Base-by-base conservation (phyloP, 805 yeast species). In the Yarrowia yakushimensis region DNA sequence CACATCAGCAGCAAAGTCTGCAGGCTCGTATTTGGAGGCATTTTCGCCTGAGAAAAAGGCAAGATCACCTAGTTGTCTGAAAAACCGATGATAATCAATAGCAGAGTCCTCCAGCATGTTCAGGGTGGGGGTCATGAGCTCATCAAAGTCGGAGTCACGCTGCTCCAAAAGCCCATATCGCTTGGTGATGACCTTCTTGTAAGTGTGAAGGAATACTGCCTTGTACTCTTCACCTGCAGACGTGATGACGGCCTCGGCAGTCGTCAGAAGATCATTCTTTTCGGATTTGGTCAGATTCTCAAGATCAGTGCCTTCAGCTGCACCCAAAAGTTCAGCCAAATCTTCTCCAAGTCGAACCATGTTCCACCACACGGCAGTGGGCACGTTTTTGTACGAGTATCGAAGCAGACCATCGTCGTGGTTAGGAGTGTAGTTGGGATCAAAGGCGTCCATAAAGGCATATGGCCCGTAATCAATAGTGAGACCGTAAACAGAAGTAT, bases 401-500 rank as follows among this genome's bases (percentile, higher is more conserved):
- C 97, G 78, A 17, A 77, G 71, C 54, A 77, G 75, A 43, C 79
- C 81, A 73, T 94, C 99, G 70, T 91, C 97, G 63, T 90, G 90
- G 71, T 94, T 93, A 1, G 98, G 93, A 0, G 97, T 88, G 70
- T 81, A 93, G 54, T 80, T 73, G 15, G 96, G 92, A 69, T 90
- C 85, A 71, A 86, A 93, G 48, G 81, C 82, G 70, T 92, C 97
- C 87, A 92, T 81, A 65, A 91, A 87, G 18, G 96, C 88, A 75
- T 89, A 94, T 0, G 99, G 98, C 2, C 98, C 99, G 73, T 87
- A 94, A 73, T 93, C 99, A 73, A 94, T 82, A 0, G 96, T 83
- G 11, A 91, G 76, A 0, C 99, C 99, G 45, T 87, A 70, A n/a
- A 93, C 79, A 0, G 97, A 89, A 0, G 97, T 90, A 71, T 93